Conservation (phyloP, 768 basidiomycete genomes). For the Amanita pseudoporphyria region DNA sequence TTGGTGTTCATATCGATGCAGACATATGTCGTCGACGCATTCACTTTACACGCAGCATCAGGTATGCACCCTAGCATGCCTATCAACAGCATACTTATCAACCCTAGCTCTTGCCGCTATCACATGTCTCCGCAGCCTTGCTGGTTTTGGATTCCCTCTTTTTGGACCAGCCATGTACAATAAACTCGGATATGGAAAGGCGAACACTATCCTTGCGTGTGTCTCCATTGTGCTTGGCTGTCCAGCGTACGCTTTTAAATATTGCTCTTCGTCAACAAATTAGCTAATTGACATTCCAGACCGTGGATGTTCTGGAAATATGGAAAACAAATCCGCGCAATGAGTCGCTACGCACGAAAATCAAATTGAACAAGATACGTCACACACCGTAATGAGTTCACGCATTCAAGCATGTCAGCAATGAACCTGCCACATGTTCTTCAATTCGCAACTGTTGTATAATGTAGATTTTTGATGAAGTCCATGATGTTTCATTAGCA, state of each 20-base stretch:
- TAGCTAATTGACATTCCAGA: background rate
- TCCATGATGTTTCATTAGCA: too few relatives aligned
- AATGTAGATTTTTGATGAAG: too few relatives aligned
- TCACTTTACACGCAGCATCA: slow-evolving; percentile 59
- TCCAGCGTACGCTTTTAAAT: slow-evolving; percentile 25
- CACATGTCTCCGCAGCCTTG: slow-evolving; percentile 49
- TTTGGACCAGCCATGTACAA: slow-evolving; percentile 65
- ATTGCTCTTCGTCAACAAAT: background rate
- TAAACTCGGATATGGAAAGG: slow-evolving; percentile 59
- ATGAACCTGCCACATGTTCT: too few relatives aligned
- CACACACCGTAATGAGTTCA: background rate
- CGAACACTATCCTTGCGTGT: slow-evolving; percentile 53
- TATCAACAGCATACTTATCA: background rate
- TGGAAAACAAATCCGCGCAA: slow-evolving; percentile 4
- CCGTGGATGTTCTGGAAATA: slow-evolving; percentile 11
- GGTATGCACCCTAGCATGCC: slow-evolving; percentile 23
- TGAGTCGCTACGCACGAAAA: slow-evolving; percentile 7
- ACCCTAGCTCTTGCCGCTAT: slow-evolving; percentile 52
- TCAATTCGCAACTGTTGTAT: background rate
- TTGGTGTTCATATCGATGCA: slow-evolving; percentile 53
- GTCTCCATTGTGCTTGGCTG: slow-evolving; percentile 45
- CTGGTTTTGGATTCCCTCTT: slow-evolving; percentile 72
- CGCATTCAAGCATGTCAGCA: too few relatives aligned
- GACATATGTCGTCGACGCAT: slow-evolving; percentile 59
- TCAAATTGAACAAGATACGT: background rate